Evolutionary conservation across 371 early-diverging fungal genomes (phyloP).

Genomic region (Choanephora cucurbitarum): DNA sequence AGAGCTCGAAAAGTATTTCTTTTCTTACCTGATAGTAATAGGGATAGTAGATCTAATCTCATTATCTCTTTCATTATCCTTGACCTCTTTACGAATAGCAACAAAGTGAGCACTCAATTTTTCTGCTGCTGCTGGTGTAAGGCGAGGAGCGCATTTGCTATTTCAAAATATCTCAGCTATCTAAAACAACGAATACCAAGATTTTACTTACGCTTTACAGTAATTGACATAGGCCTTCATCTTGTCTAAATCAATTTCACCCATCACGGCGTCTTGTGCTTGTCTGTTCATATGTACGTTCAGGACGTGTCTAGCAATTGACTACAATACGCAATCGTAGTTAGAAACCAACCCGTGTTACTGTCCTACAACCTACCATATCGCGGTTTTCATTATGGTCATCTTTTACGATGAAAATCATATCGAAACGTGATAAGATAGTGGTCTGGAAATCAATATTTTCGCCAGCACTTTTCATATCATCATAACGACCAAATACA

Average conservation of each 20-base stretch:
- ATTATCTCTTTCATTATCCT: conserved; percentile 75
- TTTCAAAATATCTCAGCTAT: conserved; percentile 1
- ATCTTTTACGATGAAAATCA: conserved; percentile 97
- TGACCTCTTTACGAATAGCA: conserved; percentile 87
- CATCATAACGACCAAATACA: conserved; percentile 99
- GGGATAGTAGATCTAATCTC: conserved; percentile 90
- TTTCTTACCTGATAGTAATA: conserved; percentile 88
- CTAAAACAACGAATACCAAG: not conserved
- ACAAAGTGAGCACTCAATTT: conserved; percentile 96
- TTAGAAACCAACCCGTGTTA: not conserved
- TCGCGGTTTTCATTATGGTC: conserved; percentile 85
- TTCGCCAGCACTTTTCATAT: conserved; percentile 95
- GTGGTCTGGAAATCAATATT: conserved; percentile 99
- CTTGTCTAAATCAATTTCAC: conserved; percentile 87
- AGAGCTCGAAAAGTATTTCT: too few species aligned
- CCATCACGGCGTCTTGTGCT: conserved; percentile 60
- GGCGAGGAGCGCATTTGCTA: conserved; percentile 91
- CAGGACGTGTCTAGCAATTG: conserved; percentile 92
- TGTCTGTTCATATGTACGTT: conserved; percentile 86
- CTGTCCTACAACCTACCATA: conserved; percentile 61
- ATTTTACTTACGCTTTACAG: conserved; percentile 77
- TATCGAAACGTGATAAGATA: conserved; percentile 96
- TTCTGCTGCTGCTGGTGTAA: conserved; percentile 85
- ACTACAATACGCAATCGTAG: conserved; percentile 41
- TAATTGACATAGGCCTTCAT: conserved; percentile 95